Base-by-base conservation (phyloP, 2,329 filamentous ascomycete species). In the Immersiporthe knoxdaviesiana region DNA sequence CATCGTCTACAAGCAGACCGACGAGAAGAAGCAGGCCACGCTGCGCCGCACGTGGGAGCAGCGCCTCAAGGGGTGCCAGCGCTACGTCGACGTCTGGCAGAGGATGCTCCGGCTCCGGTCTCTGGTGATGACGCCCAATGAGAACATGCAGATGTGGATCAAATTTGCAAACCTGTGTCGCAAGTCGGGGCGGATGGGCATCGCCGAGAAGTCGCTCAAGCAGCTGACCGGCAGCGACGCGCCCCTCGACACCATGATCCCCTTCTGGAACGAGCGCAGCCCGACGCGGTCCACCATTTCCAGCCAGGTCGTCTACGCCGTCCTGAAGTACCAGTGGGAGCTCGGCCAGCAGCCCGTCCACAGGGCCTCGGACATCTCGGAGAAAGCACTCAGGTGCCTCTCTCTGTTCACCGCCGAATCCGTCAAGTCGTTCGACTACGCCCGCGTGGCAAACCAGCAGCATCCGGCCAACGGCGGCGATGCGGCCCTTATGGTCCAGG, bases 91-190 rank as follows among this genome's bases (percentile, higher is more conserved):
- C 76, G 93, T 98, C 3, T 99, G 96, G 96, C 94, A 97, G 78
- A 90, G 96, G 70, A 98, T 98, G 93, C 89, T 99, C 67, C 96
- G 97, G 77, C 90, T 99, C 41, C 90, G 96, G 70, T 92, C 94
- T 27, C 85, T 99, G 65, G 96, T 99, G 70, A 95, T 98, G 71
- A 91, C 91, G 0, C 95, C 97, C 0, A 89, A 89, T 44, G 94
- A 99, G 78, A 97, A 97, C 76, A 93, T 97, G 84, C 92, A 97
- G 76, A 99, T 99, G 94, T 97, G 94, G 90, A 98, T 99, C 84
- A 99, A 99, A 78, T 99, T 97, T 78, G 93, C 96, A 75, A 99
- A 98, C 75, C 88, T 99, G 7, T 99, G 97, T 80, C 92, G 97
- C 75, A 99, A 99, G 80, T 97, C 95, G 59, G 92, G 93, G 69